Evolutionary conservation across 163 green algal species (phyloP), one percentile per base, ranked within the genome.

Genomic region (Volvox carteri): DNA sequence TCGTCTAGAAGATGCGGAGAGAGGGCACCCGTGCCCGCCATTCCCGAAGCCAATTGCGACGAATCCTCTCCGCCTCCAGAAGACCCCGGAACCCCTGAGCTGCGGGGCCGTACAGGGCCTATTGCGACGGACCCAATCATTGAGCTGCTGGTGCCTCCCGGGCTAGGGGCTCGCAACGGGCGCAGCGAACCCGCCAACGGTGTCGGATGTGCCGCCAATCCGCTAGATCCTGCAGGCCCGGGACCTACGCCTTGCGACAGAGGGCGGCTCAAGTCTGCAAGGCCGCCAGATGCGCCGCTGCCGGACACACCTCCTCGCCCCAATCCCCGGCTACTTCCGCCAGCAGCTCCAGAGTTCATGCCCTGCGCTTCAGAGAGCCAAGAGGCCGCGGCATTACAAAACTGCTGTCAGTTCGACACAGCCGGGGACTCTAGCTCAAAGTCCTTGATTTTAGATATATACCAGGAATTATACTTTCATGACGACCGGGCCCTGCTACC

Each of bases 291-390:
- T 23, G 70, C 70, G 8, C 30, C 39, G 41, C 39, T 30, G 4
- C 48, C 75, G 19, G 48, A 9, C 16, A 14, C 30, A 11, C 44
- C 75, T 75, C 16, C 50, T 60, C 54, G n/a, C 77, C 54, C 77
- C 16, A 54, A 41, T 23, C 42, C 14, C 50, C 58, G 5, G 25
- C 6, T 46, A 28, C 39, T 58, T 1, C 35, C 3, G 37, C 30
- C 48, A 39, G 67, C 46, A 33, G 23, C 37, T 78, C 81, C 81
- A 41, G 81, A 35, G 67, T 67, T 88, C 68, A 88, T 74, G 67
- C 68, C 68, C 83, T 88, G 83, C 83, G 83, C 83, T 88, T 88
- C 68, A 48, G 25, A 60, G 83, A 67, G 83, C 50, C 83, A 88
- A 88, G 5, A 37, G 44, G 83, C 46, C 81, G n/a, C 5, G 81